Base-by-base conservation (phyloP, 805 yeast genomes). In the Candida ascalaphidarum region DNA sequence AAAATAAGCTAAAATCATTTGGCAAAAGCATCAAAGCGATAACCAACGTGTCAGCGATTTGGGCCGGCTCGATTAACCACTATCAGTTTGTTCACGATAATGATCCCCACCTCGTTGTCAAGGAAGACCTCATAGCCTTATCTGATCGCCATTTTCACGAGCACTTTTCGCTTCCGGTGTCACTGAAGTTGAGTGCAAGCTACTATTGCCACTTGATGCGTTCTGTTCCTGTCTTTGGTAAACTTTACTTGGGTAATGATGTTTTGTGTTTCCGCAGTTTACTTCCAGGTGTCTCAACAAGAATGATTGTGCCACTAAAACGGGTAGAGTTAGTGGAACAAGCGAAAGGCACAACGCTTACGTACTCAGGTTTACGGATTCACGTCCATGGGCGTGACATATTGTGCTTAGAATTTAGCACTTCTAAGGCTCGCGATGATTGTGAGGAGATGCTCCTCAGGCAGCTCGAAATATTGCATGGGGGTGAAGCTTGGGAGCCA, bases 191-290 rank as follows among this genome's bases (percentile, higher is more conserved):
- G 25, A 51, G 78, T 1, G 75, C 94, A 0, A 66, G 84, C 1
- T 89, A 84, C 44, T 78, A 71, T 43, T 65, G 79, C 2, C 77
- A 82, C 52, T 45, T 85, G 11, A 77, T 73, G 37, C 69, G 81
- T 38, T 71, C 81, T 9, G 56, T 84, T 12, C 95, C 95, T 1
- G 59, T 77, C 1, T 86, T 83, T 52, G 97, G 97, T 2, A 82
- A 83, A 41, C 44, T 88, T 2, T 85, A 85, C 48, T 41, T 89
- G 9, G 83, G 94, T 0, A 59, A 68, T 12, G 65, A 64, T 17
- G 72, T 69, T 31, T 47, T 89, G n/a, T 88, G 95, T 37, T 89
- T 81, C 54, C 62, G 92, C 35, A 78, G 94, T 21, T 58, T 84
- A 21, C 44, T 84, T 3, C 94, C 94, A 0, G 92, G 94, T 0